Base-by-base conservation (phyloP, 1,284 basidiomycete genomes). In the Mycosarcoma mackinlayi region DNA sequence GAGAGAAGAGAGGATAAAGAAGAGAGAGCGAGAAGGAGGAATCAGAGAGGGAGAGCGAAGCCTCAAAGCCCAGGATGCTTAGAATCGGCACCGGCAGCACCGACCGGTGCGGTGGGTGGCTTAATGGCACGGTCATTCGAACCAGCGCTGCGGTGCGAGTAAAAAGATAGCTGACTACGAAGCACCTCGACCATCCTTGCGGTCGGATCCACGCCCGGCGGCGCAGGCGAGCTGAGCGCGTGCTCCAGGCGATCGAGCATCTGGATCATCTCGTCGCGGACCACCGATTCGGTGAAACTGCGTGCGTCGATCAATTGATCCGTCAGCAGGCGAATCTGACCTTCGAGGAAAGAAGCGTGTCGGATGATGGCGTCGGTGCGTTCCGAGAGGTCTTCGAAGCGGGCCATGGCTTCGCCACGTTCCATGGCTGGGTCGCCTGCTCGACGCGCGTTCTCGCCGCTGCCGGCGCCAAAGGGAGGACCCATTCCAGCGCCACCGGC, bases 341-440 rank as follows among this genome's bases (percentile, higher is more conserved):
- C 41, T 49, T 79, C 77, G 47, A 79, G 69, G 58, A 77, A 79
- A n/a, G 60, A 60, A 13, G 76, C 65, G 50, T 79, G 77, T 18
- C 77, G 68, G 44, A 79, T 79, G 49, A 79, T 75, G 47, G 74
- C 71, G 44, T 79, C 77, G 39, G 77, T 71, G n/a, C 77, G 70
- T 47, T 79, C 77, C 23, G 74, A 75, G 18, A 79, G 56, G 44
- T 79, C 77, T 34, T 76, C 71, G 38, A 77, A 55, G 1, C 73
- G 59, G n/a, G 58, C 61, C 18, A 64, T 49, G 8, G 59, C 44
- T 47, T 71, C 68, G 38, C 47, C 55, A 13, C 58, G 53, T 7
- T 71, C 68, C 25, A 71, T 30, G 34, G 35, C 24, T 1, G 38
- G n/a, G 1, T 64, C 57, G 31, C 23, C 34, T 34, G 16, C 38